These are phyloP conservation scores for Atractiella rhizophila DNA, from an alignment of 768 basidiomycete genomes.

Conservation along the genomic window DNA sequence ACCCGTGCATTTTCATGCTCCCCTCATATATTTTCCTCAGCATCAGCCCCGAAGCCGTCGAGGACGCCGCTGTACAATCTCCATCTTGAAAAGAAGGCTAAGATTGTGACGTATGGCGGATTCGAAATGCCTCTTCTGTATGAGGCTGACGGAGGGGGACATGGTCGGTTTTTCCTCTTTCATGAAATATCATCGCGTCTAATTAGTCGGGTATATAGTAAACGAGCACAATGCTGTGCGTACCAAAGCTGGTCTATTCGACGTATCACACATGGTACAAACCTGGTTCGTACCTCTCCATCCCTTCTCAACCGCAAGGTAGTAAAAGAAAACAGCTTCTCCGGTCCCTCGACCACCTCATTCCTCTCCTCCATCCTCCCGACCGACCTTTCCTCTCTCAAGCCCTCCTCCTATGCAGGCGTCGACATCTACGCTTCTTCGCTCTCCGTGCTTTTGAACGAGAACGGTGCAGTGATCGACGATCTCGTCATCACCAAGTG, in stretches of 20 bases:
- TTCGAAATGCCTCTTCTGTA: conserved; percentile 83
- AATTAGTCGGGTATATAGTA: conserved; percentile 52
- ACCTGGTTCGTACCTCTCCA: conserved; percentile 33
- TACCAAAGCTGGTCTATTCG: conserved; percentile 59
- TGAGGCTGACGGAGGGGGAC: conserved; percentile 53
- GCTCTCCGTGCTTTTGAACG: conserved; percentile 68
- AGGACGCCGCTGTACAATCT: conserved; percentile 45
- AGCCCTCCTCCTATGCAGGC: conserved; percentile 3
- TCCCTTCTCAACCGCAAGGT: background rate
- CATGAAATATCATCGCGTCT: background rate
- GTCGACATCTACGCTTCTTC: conserved; percentile 40
- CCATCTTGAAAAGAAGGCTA: conserved; percentile 48
- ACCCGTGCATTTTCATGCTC: too few relatives aligned
- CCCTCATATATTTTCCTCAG: too few relatives aligned
- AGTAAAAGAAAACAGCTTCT: conserved; percentile 33
- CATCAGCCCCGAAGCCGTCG: too few relatives aligned
- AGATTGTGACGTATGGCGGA: conserved; percentile 92
- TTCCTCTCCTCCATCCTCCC: conserved; percentile 65
- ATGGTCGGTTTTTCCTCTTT: conserved; percentile 15
- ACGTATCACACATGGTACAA: conserved; percentile 97
- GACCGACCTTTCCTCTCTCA: conserved; percentile 28
- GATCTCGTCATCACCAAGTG: conserved; percentile 49
- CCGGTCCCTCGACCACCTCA: conserved; percentile 80
- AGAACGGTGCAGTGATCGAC: conserved; percentile 78
- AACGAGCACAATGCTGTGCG: conserved; percentile 77